Conservation (phyloP, 2,329 filamentous ascomycete species). For the Blumeria hordei region DNA sequence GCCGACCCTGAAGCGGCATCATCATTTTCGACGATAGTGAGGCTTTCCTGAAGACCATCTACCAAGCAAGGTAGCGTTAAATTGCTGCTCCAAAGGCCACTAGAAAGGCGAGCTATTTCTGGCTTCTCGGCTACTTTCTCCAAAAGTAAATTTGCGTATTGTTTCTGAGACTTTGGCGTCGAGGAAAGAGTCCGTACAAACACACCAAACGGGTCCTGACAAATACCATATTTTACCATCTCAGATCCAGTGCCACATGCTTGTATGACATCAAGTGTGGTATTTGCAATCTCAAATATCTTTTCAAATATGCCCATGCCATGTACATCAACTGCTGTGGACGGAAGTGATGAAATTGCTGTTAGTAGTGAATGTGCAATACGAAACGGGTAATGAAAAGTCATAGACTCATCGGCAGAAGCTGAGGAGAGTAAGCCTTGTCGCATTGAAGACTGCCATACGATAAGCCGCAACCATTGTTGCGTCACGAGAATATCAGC, state of each 20-base stretch:
- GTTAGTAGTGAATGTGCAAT: slow-evolving; percentile 33
- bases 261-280: slow-evolving; percentile 22
- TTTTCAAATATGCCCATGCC: slow-evolving; percentile 26
- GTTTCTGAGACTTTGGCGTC: slow-evolving; percentile 20
- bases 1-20: background rate
- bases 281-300: slow-evolving; percentile 23
- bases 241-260: slow-evolving; percentile 10
- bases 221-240: slow-evolving; percentile 11
- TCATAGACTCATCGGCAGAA: slow-evolving; percentile 32
- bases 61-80: background rate
- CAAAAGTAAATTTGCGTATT: slow-evolving; percentile 21
- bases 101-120: slow-evolving; percentile 5
- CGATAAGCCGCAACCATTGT: slow-evolving; percentile 44
- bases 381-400: slow-evolving; percentile 34
- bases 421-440: slow-evolving; percentile 37
- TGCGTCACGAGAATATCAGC: slow-evolving; percentile 45
- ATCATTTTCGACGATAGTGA: background rate
- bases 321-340: slow-evolving; percentile 21
- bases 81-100: slow-evolving; percentile 6
- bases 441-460: slow-evolving; percentile 48
- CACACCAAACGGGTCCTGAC: slow-evolving; percentile 20
- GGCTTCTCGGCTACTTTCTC: slow-evolving; percentile 20
- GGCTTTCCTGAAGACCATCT: background rate
- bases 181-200: slow-evolving; percentile 21
- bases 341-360: slow-evolving; percentile 19